These are phyloP conservation scores for Aureobasidium sp. DNA, from an alignment of 2,329 filamentous ascomycete species.

Conservation along the genomic window DNA sequence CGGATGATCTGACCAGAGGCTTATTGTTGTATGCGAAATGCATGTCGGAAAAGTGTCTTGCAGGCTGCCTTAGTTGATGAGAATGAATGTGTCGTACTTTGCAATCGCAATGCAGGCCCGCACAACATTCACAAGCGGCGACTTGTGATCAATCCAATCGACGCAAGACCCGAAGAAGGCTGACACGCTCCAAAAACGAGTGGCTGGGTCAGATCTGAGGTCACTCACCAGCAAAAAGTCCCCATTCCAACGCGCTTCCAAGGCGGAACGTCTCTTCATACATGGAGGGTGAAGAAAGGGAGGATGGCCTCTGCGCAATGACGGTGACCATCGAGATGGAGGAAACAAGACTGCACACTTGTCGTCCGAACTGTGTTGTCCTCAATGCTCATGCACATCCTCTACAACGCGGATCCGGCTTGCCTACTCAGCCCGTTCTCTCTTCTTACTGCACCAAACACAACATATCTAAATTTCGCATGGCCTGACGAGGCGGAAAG, in stretches of 20 bases:
- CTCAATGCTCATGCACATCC: not conserved
- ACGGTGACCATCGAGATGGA: not conserved
- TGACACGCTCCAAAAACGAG: slow-evolving; percentile 8
- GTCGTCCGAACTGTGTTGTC: not conserved
- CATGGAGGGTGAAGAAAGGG: not conserved
- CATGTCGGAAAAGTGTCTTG: slow-evolving; percentile 5
- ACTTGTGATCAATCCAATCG: not conserved
- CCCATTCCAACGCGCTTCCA: not conserved
- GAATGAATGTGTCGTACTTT: slow-evolving; percentile 3
- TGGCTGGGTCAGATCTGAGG: slow-evolving; percentile 2
- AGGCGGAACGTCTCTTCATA: not conserved
- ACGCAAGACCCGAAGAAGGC: not conserved
- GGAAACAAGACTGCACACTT: not conserved
- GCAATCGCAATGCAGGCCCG: not conserved
- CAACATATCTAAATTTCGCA: not conserved
- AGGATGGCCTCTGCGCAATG: not conserved
- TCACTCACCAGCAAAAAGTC: not conserved
- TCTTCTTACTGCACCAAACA: not conserved
- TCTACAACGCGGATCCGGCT: not conserved
- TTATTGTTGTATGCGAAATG: not conserved
- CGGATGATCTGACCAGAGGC: not conserved
- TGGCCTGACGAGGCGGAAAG: not conserved
- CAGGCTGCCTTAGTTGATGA: not conserved
- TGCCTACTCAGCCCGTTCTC: not conserved
- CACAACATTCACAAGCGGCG: slow-evolving; percentile 6